Percentiles rank a stretch among this genome's conserved stretches.
These are phyloP conservation scores for Colletotrichum cereale DNA, from an alignment of 2,329 filamentous ascomycete genomes.

Conservation along the genomic window DNA sequence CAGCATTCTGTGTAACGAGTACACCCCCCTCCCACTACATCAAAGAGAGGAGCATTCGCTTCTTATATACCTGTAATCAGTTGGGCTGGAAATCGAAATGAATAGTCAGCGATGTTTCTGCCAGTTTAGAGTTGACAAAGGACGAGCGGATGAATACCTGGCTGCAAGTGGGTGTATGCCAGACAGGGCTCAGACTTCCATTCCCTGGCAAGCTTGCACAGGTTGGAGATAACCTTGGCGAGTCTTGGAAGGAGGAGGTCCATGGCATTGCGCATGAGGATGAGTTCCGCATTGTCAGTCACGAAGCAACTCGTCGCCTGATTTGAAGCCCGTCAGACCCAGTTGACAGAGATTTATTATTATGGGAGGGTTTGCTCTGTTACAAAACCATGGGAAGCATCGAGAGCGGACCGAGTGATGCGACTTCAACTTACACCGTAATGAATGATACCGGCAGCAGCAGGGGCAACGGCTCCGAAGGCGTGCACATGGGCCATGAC, in stretches of 20 bases:
- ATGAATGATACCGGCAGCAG: conserved; percentile 87
- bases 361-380: no score
- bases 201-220: conserved; percentile 78
- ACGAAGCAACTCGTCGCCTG: conserved; percentile 63
- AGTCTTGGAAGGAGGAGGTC: conserved; percentile 83
- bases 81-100: conserved; percentile 71
- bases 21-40: not conserved
- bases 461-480: conserved; percentile 79
- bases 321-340: not conserved
- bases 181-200: conserved; percentile 72
- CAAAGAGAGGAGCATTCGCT: no score
- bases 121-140: not conserved
- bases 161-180: conserved; percentile 50
- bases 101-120: not conserved
- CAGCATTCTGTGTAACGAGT: not conserved
- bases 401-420: not conserved
- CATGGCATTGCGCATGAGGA: conserved; percentile 77
- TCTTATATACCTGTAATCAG: conserved; percentile 5
- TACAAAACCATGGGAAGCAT: not conserved
- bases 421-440: conserved; percentile 49
- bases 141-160: not conserved
- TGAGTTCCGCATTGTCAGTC: conserved; percentile 81
- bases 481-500: conserved; percentile 69
- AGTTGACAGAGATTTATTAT: not conserved
- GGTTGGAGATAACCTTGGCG: conserved; percentile 81